Percentiles rank a stretch among this genome's conserved stretches.
These are phyloP conservation scores for Condylostoma magnum DNA, from an alignment of 169 alveolate species.

Conservation along the genomic window DNA sequence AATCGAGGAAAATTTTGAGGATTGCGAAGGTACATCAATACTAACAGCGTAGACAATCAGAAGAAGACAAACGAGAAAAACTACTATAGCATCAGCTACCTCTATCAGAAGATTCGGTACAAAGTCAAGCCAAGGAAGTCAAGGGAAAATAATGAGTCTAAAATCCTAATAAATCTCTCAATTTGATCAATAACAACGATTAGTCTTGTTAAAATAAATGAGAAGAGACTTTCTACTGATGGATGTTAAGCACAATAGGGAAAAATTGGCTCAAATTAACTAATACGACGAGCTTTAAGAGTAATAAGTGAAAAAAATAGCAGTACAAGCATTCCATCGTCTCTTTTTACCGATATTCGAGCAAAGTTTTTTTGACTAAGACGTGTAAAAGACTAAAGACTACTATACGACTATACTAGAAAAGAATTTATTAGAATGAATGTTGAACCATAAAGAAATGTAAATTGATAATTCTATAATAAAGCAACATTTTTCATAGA, in stretches of 20 bases:
- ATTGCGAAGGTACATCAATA: background rate
- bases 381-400: too few relatives aligned
- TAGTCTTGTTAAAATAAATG: background rate
- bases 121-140: background rate
- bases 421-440: background rate
- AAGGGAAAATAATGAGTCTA: background rate
- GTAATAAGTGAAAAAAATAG: background rate
- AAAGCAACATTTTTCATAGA: background rate
- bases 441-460: slow-evolving; percentile 4
- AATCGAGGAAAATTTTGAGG: background rate
- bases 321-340: too few relatives aligned
- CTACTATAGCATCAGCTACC: background rate
- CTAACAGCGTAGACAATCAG: background rate
- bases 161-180: background rate
- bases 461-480: slow-evolving; percentile 2
- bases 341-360: too few relatives aligned
- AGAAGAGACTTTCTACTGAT: background rate
- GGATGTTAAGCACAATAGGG: background rate
- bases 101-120: slow-evolving; percentile 19
- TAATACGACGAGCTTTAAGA: background rate
- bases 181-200: background rate
- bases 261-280: background rate
- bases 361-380: too few relatives aligned
- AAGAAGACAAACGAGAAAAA: slow-evolving; percentile 23
- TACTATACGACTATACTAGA: slow-evolving; percentile 6